Percentiles rank a stretch among this genome's conserved stretches.
These are phyloP conservation scores for Apium graveolens DNA, from an alignment of 129 eudicot species.

Conservation along the genomic window DNA sequence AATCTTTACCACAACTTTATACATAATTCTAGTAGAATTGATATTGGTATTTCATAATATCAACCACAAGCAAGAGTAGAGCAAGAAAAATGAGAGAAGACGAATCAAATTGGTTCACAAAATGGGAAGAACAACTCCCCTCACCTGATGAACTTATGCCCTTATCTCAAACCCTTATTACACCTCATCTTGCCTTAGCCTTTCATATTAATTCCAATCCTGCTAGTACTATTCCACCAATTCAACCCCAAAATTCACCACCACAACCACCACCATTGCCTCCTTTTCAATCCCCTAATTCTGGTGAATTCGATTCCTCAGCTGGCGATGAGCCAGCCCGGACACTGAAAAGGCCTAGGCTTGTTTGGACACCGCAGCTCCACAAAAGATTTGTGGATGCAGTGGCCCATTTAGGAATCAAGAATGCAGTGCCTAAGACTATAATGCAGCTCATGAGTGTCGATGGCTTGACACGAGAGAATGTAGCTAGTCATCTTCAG, in stretches of 20 bases:
- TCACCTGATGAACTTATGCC: conserved; percentile 6
- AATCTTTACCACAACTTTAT: background rate
- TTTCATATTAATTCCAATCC: background rate
- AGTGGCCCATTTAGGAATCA: conserved; percentile 88
- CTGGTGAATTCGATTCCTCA: conserved; percentile 64
- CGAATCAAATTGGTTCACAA: background rate
- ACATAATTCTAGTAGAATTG: background rate
- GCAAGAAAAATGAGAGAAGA: conserved; percentile 1
- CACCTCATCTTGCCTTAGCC: conserved; percentile 2
- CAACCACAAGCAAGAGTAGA: background rate
- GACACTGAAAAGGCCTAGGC: conserved; percentile 84
- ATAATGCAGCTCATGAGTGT: conserved; percentile 98
- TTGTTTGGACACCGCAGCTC: conserved; percentile 96
- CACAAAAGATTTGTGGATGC: conserved; percentile 93
- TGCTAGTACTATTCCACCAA: conserved; percentile 11
- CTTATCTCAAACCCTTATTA: conserved; percentile 6
- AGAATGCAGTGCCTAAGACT: conserved; percentile 94
- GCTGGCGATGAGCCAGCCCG: conserved; percentile 72
- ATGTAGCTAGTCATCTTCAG: conserved; percentile 90
- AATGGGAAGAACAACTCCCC: conserved; percentile 3
- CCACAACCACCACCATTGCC: conserved; percentile 27
- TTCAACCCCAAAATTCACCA: conserved; percentile 18
- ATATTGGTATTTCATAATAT: background rate
- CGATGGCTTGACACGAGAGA: conserved; percentile 85
- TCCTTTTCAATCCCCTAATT: conserved; percentile 30